These are phyloP conservation scores for Cytospora paraplurivora DNA, from an alignment of 2,329 filamentous ascomycete genomes.

Conservation along the genomic window DNA sequence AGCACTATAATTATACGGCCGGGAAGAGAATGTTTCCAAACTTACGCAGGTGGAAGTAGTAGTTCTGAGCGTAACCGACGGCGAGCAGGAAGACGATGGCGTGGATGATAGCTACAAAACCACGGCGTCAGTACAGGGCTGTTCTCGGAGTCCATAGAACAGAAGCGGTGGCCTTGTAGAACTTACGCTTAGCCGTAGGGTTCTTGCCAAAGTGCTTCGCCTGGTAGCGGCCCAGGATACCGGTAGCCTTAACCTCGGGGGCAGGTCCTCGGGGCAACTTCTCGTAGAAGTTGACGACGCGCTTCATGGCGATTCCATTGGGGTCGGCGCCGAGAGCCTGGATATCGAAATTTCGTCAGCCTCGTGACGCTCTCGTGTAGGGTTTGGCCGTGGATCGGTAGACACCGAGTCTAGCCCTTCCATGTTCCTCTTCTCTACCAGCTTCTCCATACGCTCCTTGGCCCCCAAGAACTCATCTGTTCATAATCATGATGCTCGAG, in stretches of 20 bases:
- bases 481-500: not conserved
- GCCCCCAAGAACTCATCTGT: not conserved
- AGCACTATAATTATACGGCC: not conserved
- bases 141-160: not conserved
- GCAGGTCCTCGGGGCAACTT: conserved; percentile 92
- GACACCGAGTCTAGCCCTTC: not conserved
- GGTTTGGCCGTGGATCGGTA: not conserved
- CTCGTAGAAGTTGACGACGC: conserved; percentile 98
- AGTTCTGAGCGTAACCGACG: conserved; percentile 94
- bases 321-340: conserved; percentile 93
- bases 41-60: conserved; percentile 99
- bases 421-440: not conserved
- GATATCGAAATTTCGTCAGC: conserved; percentile 11
- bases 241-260: conserved; percentile 78
- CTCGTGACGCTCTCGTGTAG: not conserved
- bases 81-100: conserved; percentile 75
- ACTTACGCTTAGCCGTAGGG: conserved; percentile 82
- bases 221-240: conserved; percentile 87
- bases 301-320: conserved; percentile 96
- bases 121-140: conserved; percentile 18
- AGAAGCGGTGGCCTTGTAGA: not conserved
- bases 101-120: conserved; percentile 77
- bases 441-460: not conserved
- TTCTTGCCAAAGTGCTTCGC: conserved; percentile 95
- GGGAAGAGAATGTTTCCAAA: conserved; percentile 33